These are phyloP conservation scores for Leccinum angustisporum DNA, from an alignment of 1,284 basidiomycete species.

Conservation along the genomic window DNA sequence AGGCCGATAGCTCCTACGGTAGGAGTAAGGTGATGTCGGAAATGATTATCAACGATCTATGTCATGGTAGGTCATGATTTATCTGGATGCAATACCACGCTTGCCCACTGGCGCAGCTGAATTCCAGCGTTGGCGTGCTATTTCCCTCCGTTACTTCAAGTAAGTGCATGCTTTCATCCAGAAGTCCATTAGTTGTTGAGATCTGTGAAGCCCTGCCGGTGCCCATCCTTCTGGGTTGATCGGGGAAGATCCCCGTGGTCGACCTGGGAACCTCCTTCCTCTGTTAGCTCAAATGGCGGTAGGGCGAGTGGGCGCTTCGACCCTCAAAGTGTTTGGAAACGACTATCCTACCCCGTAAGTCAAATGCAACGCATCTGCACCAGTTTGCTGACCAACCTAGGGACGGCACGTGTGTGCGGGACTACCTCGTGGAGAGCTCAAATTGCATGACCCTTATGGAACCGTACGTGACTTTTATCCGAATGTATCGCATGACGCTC, in stretches of 20 bases:
- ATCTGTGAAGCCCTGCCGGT: slow-evolving; percentile 76
- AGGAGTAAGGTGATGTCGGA: slow-evolving; percentile 96
- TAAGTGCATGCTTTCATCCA: slow-evolving; percentile 38
- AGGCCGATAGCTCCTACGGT: slow-evolving; percentile 93
- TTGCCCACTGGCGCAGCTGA: slow-evolving; percentile 49
- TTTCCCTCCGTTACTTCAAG: slow-evolving; percentile 97
- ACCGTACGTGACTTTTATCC: neutral
- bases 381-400: slow-evolving; percentile 38
- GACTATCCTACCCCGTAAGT: slow-evolving; percentile 93
- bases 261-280: slow-evolving; percentile 94
- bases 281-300: slow-evolving; percentile 95
- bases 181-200: slow-evolving; percentile 2
- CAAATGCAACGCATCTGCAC: neutral
- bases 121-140: slow-evolving; percentile 71
- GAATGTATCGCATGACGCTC: no score
- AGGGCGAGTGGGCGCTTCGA: slow-evolving; percentile 80
- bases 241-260: slow-evolving; percentile 94
- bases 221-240: slow-evolving; percentile 95
- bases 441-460: no score
- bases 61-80: slow-evolving; percentile 55
- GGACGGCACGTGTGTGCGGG: slow-evolving; percentile 96
- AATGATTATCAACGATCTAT: slow-evolving; percentile 87
- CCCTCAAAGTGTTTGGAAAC: slow-evolving; percentile 93
- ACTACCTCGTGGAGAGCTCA: slow-evolving; percentile 64
- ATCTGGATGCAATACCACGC: slow-evolving; percentile 2